These are phyloP conservation scores for Apophysomyces sp. DNA, from an alignment of 371 early-diverging fungal species.

Conservation along the genomic window DNA sequence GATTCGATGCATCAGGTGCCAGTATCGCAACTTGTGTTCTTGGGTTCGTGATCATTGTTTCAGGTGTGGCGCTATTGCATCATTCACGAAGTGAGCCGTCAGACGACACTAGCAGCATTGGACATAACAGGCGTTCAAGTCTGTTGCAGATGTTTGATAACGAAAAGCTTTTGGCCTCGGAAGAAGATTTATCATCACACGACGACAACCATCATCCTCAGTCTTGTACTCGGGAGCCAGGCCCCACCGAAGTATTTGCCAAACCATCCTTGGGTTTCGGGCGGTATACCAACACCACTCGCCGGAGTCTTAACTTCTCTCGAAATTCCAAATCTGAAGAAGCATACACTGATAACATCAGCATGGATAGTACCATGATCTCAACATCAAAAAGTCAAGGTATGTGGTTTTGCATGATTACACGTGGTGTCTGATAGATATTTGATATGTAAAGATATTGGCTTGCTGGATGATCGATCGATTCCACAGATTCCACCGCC, in stretches of 20 bases:
- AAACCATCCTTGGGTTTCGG: not conserved
- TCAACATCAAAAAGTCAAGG: not conserved
- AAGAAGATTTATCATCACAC: conserved; percentile 8
- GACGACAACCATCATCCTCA: not conserved
- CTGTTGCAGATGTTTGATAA: conserved; percentile 26
- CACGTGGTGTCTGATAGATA: not conserved
- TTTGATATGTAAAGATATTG: not conserved
- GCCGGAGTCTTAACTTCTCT: not conserved
- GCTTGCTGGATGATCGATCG: not conserved
- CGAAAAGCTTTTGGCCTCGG: conserved; percentile 1
- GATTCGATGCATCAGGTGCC: conserved; percentile 73
- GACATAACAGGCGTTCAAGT: conserved; percentile 3
- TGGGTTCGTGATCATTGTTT: conserved; percentile 89
- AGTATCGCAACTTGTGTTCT: conserved; percentile 82
- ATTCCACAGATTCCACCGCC: not conserved
- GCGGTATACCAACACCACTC: not conserved
- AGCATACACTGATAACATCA: not conserved
- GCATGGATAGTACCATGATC: not conserved
- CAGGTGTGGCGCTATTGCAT: conserved; percentile 44
- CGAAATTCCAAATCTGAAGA: not conserved
- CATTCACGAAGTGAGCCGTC: conserved; percentile 23
- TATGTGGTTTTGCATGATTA: not conserved
- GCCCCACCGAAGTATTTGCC: conserved; percentile 9
- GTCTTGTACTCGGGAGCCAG: conserved; percentile 14
- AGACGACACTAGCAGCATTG: not conserved